A percentile compares a stretch with the other conserved stretches of the same genome.
Conservation (phyloP, 805 yeast species). For the Komagataella phaffii region DNA sequence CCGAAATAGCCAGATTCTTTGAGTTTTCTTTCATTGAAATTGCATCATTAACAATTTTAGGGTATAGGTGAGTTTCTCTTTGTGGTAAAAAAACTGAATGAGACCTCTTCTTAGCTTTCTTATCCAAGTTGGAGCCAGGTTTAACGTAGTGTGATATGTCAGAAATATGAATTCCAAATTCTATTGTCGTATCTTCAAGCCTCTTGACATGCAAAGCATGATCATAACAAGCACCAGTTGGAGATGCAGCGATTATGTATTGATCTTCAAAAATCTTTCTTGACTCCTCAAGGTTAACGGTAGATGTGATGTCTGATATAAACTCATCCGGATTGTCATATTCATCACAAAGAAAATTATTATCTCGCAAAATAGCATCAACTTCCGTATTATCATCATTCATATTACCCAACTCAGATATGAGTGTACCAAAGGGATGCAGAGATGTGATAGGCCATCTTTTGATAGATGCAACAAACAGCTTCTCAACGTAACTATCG, state of each 20-base stretch:
- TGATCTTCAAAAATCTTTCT: slow-evolving; percentile 47
- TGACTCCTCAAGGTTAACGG: slow-evolving; percentile 11
- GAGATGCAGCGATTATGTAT: slow-evolving; percentile 51
- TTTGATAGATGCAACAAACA: slow-evolving; percentile 90
- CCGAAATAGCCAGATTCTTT: slow-evolving; percentile 56
- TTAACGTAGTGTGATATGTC: slow-evolving; percentile 66
- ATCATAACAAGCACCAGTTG: slow-evolving; percentile 47
- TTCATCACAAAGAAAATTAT: slow-evolving; percentile 72
- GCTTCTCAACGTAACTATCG: slow-evolving; percentile 63
- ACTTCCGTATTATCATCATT: slow-evolving; percentile 70
- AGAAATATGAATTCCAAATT: slow-evolving; percentile 74
- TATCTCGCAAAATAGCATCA: slow-evolving; percentile 80
- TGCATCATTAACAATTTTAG: slow-evolving; percentile 44
- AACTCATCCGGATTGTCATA: slow-evolving; percentile 30
- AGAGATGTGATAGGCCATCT: slow-evolving; percentile 99
- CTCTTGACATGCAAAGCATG: slow-evolving; percentile 74
- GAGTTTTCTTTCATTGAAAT: slow-evolving; percentile 50
- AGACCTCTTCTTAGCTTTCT: slow-evolving; percentile 83
- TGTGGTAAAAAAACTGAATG: slow-evolving; percentile 84
- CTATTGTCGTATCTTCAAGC: slow-evolving; percentile 45
- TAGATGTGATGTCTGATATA: slow-evolving; percentile 13
- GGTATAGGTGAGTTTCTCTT: slow-evolving; percentile 52
- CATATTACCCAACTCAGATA: slow-evolving; percentile 73
- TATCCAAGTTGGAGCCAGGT: slow-evolving; percentile 67
- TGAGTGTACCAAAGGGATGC: slow-evolving; percentile 94